Evolutionary conservation across 306 rosid genomes (phyloP).

Genomic region (Quercus berberidifolia): DNA sequence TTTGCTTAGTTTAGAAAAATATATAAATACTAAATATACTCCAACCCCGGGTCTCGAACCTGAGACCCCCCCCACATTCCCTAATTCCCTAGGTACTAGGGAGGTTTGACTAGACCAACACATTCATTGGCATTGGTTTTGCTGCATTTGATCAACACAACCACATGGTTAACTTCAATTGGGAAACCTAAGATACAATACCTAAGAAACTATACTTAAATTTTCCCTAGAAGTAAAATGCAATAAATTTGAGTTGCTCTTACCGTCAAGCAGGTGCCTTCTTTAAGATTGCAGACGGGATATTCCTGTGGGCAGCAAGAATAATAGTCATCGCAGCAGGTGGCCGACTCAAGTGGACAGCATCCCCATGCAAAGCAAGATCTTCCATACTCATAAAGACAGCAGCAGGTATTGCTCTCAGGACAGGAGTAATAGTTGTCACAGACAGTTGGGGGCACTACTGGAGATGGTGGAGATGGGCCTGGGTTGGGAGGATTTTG

Average conservation of each 20-base stretch:
- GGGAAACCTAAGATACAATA: too few relatives aligned
- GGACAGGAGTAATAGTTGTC: slow-evolving; percentile 63
- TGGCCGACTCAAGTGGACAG: slow-evolving; percentile 88
- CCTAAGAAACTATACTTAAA: too few relatives aligned
- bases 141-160: too few relatives aligned
- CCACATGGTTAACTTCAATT: too few relatives aligned
- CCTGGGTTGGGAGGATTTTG: slow-evolving; percentile 81
- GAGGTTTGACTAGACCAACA: too few relatives aligned
- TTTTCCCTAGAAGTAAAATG: background rate
- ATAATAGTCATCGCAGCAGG: slow-evolving; percentile 87
- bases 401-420: slow-evolving; percentile 72
- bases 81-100: too few relatives aligned
- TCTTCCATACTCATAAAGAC: slow-evolving; percentile 42
- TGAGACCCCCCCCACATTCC: too few relatives aligned
- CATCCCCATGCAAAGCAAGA: slow-evolving; percentile 84
- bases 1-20: too few relatives aligned
- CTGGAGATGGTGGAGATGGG: slow-evolving; percentile 91
- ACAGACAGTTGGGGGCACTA: slow-evolving; percentile 75
- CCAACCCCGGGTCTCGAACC: too few relatives aligned
- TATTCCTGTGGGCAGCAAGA: slow-evolving; percentile 89
- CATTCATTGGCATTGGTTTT: too few relatives aligned
- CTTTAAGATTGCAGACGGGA: slow-evolving; percentile 57
- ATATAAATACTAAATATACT: too few relatives aligned
- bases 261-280: slow-evolving; percentile 69
- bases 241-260: background rate